These are phyloP conservation scores for Erucastrum elatum DNA, from an alignment of 345 rosid genomes.

Conservation along the genomic window DNA sequence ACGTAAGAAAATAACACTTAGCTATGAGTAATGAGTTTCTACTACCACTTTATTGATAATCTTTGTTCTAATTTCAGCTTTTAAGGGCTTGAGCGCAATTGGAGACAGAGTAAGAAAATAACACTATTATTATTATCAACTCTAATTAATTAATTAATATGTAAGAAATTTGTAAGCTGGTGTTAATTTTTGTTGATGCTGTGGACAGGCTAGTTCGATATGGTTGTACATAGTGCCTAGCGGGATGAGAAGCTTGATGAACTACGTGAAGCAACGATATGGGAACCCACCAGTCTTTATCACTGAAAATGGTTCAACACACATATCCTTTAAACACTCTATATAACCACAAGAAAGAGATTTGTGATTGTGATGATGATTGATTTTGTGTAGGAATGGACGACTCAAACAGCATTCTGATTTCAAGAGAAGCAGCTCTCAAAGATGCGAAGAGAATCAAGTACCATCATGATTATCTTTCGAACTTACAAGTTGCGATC, in stretches of 20 bases:
- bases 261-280: constrained; percentile 50
- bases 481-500: constrained; percentile 75
- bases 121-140: not conserved
- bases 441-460: constrained; percentile 80
- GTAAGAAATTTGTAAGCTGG: not conserved
- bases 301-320: constrained; percentile 56
- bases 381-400: constrained; percentile 74
- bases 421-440: constrained; percentile 53
- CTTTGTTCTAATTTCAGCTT: constrained; percentile 49
- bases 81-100: constrained; percentile 51
- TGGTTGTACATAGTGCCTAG: constrained; percentile 64
- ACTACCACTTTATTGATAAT: not conserved
- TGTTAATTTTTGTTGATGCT: constrained; percentile 4
- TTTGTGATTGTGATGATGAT: not conserved
- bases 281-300: constrained; percentile 52
- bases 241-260: constrained; percentile 64
- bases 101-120: constrained; percentile 65
- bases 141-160: too few relatives aligned
- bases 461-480: constrained; percentile 77
- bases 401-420: constrained; percentile 58
- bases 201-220: constrained; percentile 53
- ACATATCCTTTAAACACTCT: not conserved
- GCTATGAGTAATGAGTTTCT: not conserved
- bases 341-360: not conserved
- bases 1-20: constrained; percentile 50